Percentiles rank a stretch among this genome's conserved stretches.
Evolutionary conservation across 352 stramenopile species (phyloP).

Genomic region (Globisporangium solare): DNA sequence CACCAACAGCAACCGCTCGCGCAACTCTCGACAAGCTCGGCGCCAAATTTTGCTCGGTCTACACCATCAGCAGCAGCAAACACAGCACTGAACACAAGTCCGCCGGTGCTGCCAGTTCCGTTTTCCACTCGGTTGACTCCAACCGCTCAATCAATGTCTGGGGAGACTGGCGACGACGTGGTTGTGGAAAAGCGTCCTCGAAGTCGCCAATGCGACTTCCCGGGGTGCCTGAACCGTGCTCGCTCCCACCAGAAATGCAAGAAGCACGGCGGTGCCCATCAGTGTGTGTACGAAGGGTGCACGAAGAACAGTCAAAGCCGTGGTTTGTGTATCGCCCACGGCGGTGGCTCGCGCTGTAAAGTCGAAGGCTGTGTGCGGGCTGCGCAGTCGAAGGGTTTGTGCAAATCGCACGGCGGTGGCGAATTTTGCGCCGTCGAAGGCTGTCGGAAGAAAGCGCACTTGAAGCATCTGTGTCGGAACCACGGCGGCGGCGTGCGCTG

Average conservation of each 20-base stretch:
- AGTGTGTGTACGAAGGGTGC: constrained; percentile 81
- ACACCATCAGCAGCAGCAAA: neutral
- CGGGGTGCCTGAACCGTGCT: constrained; percentile 71
- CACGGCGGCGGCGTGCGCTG: constrained; percentile 82
- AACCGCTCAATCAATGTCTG: neutral
- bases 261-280: constrained; percentile 83
- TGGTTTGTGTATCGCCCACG: constrained; percentile 80
- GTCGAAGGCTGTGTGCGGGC: constrained; percentile 72
- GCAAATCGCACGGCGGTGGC: constrained; percentile 80
- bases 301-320: constrained; percentile 87
- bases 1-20: constrained; percentile 5
- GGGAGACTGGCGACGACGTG: constrained; percentile 13
- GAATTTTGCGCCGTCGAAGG: constrained; percentile 79
- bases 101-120: neutral
- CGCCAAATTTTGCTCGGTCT: neutral
- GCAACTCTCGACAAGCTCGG: constrained; percentile 1
- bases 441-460: constrained; percentile 83
- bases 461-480: constrained; percentile 83
- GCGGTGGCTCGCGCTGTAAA: constrained; percentile 76
- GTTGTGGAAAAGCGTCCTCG: constrained; percentile 16
- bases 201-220: constrained; percentile 63
- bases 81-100: neutral
- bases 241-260: constrained; percentile 87
- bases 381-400: constrained; percentile 82
- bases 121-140: neutral